Base-by-base conservation (phyloP, 2,329 filamentous ascomycete genomes). In the Phyllosticta paracitricarpa region DNA sequence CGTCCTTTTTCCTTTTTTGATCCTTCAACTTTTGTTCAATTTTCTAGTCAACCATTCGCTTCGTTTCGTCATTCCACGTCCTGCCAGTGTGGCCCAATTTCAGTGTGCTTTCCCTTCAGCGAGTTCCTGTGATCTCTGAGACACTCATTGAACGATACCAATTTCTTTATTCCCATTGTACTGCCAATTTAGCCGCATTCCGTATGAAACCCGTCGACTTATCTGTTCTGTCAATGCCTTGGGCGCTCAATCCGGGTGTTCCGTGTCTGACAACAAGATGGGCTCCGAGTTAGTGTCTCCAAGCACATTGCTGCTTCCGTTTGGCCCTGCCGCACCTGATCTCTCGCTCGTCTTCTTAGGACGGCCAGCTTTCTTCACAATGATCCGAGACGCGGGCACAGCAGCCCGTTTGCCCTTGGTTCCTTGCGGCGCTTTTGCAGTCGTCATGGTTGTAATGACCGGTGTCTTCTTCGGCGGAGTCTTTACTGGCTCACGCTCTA, bases 381-480 rank as follows among this genome's bases (percentile, higher is more conserved):
- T 1, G 1, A 19, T n/a, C 40, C 4, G 40, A n/a, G 12, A n/a
- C 17, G n/a, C n/a, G 40, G 40, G 40, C 17, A 48, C 40, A n/a
- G 14, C 14, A n/a, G n/a, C n/a, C 4, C 14, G 40, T 48, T 48
- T 48, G 6, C 28, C 28, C n/a, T 7, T 48, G 40, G 3, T n/a
- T n/a, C n/a, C n/a, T 17, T 40, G 35, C 35, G 35, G 35, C 7
- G 17, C 35, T 12, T 2, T 40, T 17, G 9, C 17, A 40, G 35
- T 12, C 12, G 4, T 12, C 40, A 17, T 48, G 40, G 6, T n/a
- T 17, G 40, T n/a, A n/a, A n/a, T n/a, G 4, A 17, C 40, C 17
- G n/a, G 3, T n/a, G 40, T n/a, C 56, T 51, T 54, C 55, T 62
- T 62, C 56, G 60, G 60, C 56, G 60, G 60, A 28, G 60, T 62